phyloP scores from a whole-genome alignment of 345 rosid species.

The Fremontodendron californicum region DNA sequence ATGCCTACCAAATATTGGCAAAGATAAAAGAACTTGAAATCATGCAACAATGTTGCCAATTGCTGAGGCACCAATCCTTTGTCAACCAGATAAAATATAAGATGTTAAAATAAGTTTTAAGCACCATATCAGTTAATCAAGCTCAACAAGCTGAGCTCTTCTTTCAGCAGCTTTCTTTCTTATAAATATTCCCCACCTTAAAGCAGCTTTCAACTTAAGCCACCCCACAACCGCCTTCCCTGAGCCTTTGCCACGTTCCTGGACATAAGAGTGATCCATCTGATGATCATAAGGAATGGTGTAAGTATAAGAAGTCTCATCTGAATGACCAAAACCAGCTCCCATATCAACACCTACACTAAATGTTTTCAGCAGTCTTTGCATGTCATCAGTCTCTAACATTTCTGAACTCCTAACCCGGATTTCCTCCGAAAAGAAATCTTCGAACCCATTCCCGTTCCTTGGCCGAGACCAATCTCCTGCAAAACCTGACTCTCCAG shows the following conservation, averaged over 20 bases:
- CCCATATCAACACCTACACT: slow-evolving; percentile 49
- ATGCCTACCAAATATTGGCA: neutral
- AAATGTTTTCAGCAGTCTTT: slow-evolving; percentile 65
- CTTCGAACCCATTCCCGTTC: slow-evolving; percentile 51
- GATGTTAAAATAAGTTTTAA: neutral
- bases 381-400: slow-evolving; percentile 89
- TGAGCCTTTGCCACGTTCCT: slow-evolving; percentile 45
- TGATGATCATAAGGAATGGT: slow-evolving; percentile 48
- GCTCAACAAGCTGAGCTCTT: slow-evolving; percentile 82
- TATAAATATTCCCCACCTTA: slow-evolving; percentile 94
- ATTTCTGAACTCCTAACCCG: slow-evolving; percentile 78
- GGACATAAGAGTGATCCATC: slow-evolving; percentile 30
- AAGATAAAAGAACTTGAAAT: neutral
- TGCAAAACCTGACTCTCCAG: slow-evolving; percentile 32
- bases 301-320: slow-evolving; percentile 56
- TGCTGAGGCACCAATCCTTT: slow-evolving; percentile 7
- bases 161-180: slow-evolving; percentile 94
- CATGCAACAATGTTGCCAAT: neutral
- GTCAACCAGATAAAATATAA: neutral
- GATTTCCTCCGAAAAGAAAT: slow-evolving; percentile 64
- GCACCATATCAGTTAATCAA: slow-evolving; percentile 33
- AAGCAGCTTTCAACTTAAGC: slow-evolving; percentile 84
- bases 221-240: slow-evolving; percentile 96
- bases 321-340: slow-evolving; percentile 43
- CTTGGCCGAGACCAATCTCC: slow-evolving; percentile 66